Conservation (phyloP, 352 stramenopile species). For the Globisporangium mamillatum region DNA sequence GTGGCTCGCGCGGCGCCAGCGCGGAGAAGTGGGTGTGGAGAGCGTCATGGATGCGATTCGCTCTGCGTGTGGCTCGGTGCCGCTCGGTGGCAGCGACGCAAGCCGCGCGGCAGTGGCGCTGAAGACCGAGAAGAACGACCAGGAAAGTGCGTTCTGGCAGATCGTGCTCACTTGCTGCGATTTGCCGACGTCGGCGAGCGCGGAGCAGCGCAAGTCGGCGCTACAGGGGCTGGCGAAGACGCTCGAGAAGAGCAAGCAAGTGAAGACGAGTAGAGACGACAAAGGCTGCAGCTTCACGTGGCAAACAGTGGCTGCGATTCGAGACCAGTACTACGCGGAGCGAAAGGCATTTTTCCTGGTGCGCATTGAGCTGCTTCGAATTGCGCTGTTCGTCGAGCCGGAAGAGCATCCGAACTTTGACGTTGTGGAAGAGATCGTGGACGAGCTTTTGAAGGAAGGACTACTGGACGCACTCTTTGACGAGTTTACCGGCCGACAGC, state of each 20-base stretch:
- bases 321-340: constrained; percentile 33
- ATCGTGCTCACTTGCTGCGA: constrained; percentile 29
- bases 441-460: constrained; percentile 53
- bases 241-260: constrained; percentile 4
- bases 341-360: constrained; percentile 50
- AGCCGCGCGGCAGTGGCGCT: constrained; percentile 12
- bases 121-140: neutral
- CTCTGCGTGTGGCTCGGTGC: constrained; percentile 46
- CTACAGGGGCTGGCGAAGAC: constrained; percentile 18
- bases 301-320: constrained; percentile 25
- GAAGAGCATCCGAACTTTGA: constrained; percentile 29
- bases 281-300: constrained; percentile 13
- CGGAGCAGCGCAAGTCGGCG: constrained; percentile 25
- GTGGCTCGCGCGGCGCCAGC: constrained; percentile 39
- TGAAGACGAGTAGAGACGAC: constrained; percentile 4
- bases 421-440: constrained; percentile 36
- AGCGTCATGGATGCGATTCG: constrained; percentile 37
- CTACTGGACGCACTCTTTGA: constrained; percentile 53
- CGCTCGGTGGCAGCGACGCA: constrained; percentile 35
- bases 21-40: constrained; percentile 30
- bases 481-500: constrained; percentile 47
- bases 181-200: constrained; percentile 27
- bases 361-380: constrained; percentile 52
- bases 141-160: constrained; percentile 23
- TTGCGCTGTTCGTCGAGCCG: constrained; percentile 25